Evolutionary conservation across 2,329 filamentous ascomycete species (phyloP), one percentile per base, ranked within the genome.

Genomic region (Clarireedia sp.): DNA sequence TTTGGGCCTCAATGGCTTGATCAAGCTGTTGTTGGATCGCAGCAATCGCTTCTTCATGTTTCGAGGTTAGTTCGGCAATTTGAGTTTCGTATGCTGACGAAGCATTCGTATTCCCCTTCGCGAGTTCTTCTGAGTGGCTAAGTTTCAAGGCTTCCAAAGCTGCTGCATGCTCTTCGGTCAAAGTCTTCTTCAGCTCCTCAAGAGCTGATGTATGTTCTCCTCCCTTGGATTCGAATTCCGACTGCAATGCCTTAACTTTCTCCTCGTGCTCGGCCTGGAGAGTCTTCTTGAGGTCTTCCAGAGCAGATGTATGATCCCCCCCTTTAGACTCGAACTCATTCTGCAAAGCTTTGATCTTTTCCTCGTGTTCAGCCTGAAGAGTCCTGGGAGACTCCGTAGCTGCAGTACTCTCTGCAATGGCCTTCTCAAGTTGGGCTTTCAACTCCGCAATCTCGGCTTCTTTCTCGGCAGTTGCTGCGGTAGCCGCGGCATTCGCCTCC

Each of bases 21-120:
- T 80, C 75, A 33, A 85, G 72, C 68, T 80, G 77, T 63, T 72
- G 75, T 67, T 83, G 76, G 46, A 85, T 69, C 19, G 76, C 75
- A 23, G 71, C 72, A 29, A 75, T 63, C 3, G 71, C 68, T 10
- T 71, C 63, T 54, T 82, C 77, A 59, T 84, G 78, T 48, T 69
- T 69, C 3, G 73, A 62, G 63, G 76, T 78, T 47, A 83, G 70
- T 9, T 79, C 77, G 9, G 73, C 68, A 26, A 83, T 65, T 19
- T 74, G 71, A 54, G 75, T 70, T 57, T 80, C 75, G 29, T 80
- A 75, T 2, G 74, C 52, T 29, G 65, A 74, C 12, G 72, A 70
- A 8, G 71, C 70, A 48, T 76, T 71, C 0, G 72, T 64, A 61
- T 74, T 71, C 54, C 72, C 75, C 62, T 76, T 73, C 6, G 73